These are phyloP conservation scores for Scheffersomyces stipitis DNA, from an alignment of 805 yeast genomes.

Conservation along the genomic window DNA sequence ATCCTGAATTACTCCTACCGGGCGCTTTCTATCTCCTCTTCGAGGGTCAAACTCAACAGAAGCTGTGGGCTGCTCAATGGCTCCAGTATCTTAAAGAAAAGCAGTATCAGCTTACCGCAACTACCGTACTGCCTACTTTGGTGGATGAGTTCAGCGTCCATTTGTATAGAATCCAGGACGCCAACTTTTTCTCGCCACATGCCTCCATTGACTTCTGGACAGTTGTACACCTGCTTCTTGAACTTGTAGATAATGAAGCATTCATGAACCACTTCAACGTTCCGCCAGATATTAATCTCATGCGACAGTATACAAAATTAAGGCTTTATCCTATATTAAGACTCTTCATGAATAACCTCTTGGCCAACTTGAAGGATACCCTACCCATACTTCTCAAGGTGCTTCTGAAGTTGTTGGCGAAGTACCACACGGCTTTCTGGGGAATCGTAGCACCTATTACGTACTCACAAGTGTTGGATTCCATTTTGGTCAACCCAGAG, in stretches of 20 bases:
- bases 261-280: conserved; percentile 28
- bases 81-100: conserved; percentile 1
- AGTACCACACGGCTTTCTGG: conserved; percentile 55
- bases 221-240: conserved; percentile 34
- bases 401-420: conserved; percentile 43
- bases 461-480: conserved; percentile 57
- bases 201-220: conserved; percentile 51
- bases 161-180: conserved; percentile 53
- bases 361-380: conserved; percentile 49
- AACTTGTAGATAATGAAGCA: conserved; percentile 31
- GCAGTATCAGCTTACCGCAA: conserved; percentile 3
- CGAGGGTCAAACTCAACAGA: conserved; percentile 50
- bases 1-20: conserved; percentile 27
- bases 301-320: conserved; percentile 28
- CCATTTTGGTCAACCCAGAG: conserved; percentile 55
- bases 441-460: conserved; percentile 50
- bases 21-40: conserved; percentile 56
- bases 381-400: conserved; percentile 58
- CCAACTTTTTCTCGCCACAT: conserved; percentile 43
- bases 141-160: conserved; percentile 58
- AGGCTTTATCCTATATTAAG: conserved; percentile 35
- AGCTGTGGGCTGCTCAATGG: conserved; percentile 46
- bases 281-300: conserved; percentile 28
- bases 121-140: conserved; percentile 24
- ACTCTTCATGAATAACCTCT: conserved; percentile 50